Evolutionary conservation across 2,329 filamentous ascomycete species (phyloP).

Genomic region (Aspergillus sp.): DNA sequence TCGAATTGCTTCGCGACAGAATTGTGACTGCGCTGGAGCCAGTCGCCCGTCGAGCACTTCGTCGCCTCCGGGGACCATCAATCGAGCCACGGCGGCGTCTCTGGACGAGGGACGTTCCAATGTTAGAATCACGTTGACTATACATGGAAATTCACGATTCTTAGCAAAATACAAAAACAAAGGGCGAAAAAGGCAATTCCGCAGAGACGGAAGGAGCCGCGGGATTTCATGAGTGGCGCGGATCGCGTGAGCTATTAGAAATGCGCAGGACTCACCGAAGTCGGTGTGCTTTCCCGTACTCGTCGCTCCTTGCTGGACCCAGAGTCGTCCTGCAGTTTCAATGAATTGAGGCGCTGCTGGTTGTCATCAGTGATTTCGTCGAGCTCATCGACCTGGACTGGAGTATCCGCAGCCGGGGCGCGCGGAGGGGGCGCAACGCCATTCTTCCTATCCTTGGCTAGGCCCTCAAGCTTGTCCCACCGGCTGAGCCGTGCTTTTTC

Average conservation of each 20-base stretch:
- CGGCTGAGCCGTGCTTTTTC: conserved; percentile 73
- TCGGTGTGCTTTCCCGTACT: too few relatives aligned
- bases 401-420: conserved; percentile 34
- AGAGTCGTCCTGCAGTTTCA: conserved; percentile 75
- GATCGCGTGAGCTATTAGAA: conserved; percentile 16
- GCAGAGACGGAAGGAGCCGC: too few relatives aligned
- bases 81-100: conserved; percentile 36
- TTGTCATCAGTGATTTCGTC: conserved; percentile 74
- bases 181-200: conserved; percentile 4
- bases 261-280: conserved; percentile 35
- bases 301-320: conserved; percentile 45
- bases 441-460: conserved; percentile 62
- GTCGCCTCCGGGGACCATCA: conserved; percentile 31
- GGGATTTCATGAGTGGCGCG: too few relatives aligned
- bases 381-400: conserved; percentile 54
- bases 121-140: conserved; percentile 41
- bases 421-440: conserved; percentile 30
- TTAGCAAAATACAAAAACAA: conserved; percentile 32
- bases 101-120: conserved; percentile 37
- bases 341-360: conserved; percentile 75
- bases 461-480: conserved; percentile 77
- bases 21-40: conserved; percentile 27
- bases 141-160: conserved; percentile 24
- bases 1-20: conserved; percentile 35
- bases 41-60: conserved; percentile 33